phyloP scores from a whole-genome alignment of 169 alveolate species.

The Perkinsus olseni region DNA sequence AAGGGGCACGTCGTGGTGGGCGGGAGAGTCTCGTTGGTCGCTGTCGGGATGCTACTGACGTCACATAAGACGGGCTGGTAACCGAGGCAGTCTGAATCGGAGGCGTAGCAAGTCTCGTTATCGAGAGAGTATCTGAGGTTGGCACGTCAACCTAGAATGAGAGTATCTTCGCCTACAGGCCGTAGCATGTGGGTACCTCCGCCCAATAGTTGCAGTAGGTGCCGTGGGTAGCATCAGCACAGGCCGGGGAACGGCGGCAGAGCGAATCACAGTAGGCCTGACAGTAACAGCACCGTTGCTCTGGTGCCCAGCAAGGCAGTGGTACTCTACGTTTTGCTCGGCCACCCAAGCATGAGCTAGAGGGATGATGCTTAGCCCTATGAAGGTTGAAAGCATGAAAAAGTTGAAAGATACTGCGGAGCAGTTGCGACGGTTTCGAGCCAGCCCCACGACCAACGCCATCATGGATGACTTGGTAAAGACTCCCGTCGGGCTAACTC shows the following conservation, averaged over 20 bases:
- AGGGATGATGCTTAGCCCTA: too few relatives aligned
- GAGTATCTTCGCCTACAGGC: background rate
- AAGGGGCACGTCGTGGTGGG: background rate
- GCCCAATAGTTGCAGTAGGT: background rate
- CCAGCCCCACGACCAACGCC: too few relatives aligned
- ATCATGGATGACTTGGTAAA: too few relatives aligned
- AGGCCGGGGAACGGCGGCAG: background rate
- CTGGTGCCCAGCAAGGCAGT: background rate
- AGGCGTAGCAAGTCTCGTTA: background rate
- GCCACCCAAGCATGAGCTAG: too few relatives aligned
- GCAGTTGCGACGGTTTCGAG: too few relatives aligned
- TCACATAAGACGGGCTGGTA: background rate
- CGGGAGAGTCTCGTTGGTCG: background rate
- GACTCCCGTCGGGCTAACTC: too few relatives aligned
- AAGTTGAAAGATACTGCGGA: too few relatives aligned
- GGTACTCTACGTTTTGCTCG: too few relatives aligned
- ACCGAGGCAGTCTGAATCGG: background rate
- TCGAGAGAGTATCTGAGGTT: background rate
- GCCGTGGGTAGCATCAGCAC: background rate
- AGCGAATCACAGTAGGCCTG: background rate
- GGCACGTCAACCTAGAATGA: background rate
- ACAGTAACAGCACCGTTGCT: background rate
- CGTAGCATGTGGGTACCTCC: background rate
- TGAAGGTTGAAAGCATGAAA: too few relatives aligned
- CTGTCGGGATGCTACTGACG: background rate